Conservation (phyloP, 441 rosid genomes). For the Jatropha podagrica region DNA sequence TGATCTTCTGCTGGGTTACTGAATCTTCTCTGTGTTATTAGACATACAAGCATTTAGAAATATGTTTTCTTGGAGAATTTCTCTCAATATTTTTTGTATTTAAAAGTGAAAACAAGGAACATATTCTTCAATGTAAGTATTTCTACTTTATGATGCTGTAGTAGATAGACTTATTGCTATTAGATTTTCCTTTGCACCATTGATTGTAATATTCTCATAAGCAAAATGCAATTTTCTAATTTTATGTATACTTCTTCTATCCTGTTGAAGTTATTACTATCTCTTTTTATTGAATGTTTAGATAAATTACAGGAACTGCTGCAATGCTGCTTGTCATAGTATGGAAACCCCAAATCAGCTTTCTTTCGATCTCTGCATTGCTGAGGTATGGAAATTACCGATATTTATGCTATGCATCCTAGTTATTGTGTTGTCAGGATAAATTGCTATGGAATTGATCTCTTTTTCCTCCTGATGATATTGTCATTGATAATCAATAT, state of each 20-base stretch:
- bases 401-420: background rate
- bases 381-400: constrained; percentile 50
- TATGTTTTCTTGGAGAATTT: background rate
- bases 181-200: background rate
- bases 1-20: background rate
- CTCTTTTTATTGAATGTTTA: constrained; percentile 13
- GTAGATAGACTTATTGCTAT: background rate
- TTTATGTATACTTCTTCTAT: background rate
- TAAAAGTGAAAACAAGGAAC: background rate
- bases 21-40: background rate
- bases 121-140: background rate
- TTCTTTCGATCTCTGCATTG: constrained; percentile 67
- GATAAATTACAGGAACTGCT: constrained; percentile 65
- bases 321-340: constrained; percentile 86
- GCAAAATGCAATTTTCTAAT: background rate
- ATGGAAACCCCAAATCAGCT: constrained; percentile 62
- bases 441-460: background rate
- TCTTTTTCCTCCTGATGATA: background rate
- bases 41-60: background rate
- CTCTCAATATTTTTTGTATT: background rate
- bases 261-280: constrained; percentile 11
- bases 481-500: background rate
- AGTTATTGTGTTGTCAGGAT: constrained; percentile 11
- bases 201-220: background rate
- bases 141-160: background rate